Percentiles rank a stretch among this genome's conserved stretches.
These are phyloP conservation scores for Fusarium pseudocircinatum DNA, from an alignment of 2,329 filamentous ascomycete genomes.

Conservation along the genomic window DNA sequence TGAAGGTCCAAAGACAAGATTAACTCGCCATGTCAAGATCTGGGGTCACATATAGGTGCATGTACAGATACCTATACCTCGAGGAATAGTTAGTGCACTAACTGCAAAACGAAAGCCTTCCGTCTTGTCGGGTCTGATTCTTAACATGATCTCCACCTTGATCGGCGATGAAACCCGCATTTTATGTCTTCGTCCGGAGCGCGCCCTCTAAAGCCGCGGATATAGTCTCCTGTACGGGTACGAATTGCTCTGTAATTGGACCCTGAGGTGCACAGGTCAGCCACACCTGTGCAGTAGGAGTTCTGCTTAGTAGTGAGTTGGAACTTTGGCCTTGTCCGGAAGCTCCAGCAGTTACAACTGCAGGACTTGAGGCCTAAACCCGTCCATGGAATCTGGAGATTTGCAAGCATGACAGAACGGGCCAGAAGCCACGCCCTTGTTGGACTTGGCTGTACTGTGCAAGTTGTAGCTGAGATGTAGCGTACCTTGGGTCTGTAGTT, in stretches of 20 bases:
- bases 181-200: conserved; percentile 27
- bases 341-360: neutral
- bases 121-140: conserved; percentile 20
- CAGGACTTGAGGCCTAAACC: conserved; percentile 1
- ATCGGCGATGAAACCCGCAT: conserved; percentile 37
- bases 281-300: neutral
- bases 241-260: conserved; percentile 24
- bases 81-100: conserved; percentile 3
- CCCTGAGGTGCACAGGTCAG: neutral
- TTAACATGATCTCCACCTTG: conserved; percentile 23
- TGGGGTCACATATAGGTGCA: neutral
- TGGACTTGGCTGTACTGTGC: neutral
- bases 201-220: conserved; percentile 34
- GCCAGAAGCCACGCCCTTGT: conserved; percentile 28
- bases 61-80: neutral
- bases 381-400: conserved; percentile 30
- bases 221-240: conserved; percentile 7
- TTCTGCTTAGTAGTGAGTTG: conserved; percentile 13
- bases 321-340: conserved; percentile 1
- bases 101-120: conserved; percentile 16
- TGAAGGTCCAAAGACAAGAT: neutral
- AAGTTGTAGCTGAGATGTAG: conserved; percentile 2
- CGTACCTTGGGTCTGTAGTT: neutral
- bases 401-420: conserved; percentile 43
- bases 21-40: conserved; percentile 6